Percentiles rank a stretch among this genome's conserved stretches.
Evolutionary conservation across 495 filamentous ascomycete species (phyloP).

Genomic region (Aspergillus mulundensis): DNA sequence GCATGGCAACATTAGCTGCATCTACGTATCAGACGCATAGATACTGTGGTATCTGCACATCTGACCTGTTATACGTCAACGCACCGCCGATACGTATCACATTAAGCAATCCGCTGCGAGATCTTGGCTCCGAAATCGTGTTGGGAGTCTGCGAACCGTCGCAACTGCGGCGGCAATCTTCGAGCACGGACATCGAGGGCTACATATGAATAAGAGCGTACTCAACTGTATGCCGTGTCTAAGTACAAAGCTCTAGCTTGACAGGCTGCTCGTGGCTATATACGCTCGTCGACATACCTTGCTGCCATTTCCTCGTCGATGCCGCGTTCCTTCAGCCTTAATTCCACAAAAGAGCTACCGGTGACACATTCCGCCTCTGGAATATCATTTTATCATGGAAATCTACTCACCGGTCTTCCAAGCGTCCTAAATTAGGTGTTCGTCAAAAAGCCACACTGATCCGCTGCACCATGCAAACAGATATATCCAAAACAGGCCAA

Average conservation of each 20-base stretch:
- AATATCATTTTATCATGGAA: not conserved
- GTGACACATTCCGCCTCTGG: not conserved
- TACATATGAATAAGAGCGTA: too few species aligned
- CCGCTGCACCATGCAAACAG: not conserved
- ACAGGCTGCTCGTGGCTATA: not conserved
- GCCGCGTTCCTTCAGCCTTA: not conserved
- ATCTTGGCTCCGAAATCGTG: conserved; percentile 7
- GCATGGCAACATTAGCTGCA: conserved; percentile 12
- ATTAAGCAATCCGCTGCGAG: not conserved
- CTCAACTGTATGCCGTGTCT: not conserved
- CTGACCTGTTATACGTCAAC: conserved; percentile 14
- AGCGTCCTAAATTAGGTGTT: not conserved
- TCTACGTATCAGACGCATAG: conserved; percentile 19
- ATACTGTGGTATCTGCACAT: conserved; percentile 11
- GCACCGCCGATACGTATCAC: conserved; percentile 17
- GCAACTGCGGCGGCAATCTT: not conserved
- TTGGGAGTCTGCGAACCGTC: conserved; percentile 4
- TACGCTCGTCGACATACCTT: not conserved
- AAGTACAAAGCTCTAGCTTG: not conserved
- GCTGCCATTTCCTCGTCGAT: not conserved
- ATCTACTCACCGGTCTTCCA: not conserved
- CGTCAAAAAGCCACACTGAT: not conserved
- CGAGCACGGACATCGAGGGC: too few species aligned
- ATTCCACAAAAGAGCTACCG: not conserved
- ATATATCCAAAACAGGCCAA: not conserved